A percentile compares a stretch with the other conserved stretches of the same genome.
Conservation (phyloP, 305 asterid species). For the Petunia hybrid region DNA sequence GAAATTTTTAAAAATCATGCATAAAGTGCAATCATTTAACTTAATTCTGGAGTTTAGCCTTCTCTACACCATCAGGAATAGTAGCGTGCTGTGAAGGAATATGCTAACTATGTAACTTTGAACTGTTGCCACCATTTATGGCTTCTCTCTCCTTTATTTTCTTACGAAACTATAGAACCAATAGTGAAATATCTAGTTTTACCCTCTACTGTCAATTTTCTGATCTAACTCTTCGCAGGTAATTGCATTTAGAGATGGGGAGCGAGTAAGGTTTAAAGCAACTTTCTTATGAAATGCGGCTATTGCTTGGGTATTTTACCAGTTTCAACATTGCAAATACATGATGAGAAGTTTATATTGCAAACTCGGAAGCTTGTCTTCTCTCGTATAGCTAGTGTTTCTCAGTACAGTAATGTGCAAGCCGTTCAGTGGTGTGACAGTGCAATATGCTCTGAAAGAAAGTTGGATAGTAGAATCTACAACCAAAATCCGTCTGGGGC, state of each 20-base stretch:
- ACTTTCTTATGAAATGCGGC: slow-evolving; percentile 97
- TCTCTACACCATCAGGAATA: too few species aligned
- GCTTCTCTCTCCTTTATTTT: too few species aligned
- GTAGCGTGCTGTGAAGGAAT: too few species aligned
- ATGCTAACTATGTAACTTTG: too few species aligned
- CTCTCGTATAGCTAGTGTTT: slow-evolving; percentile 12
- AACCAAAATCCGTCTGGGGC: slow-evolving; percentile 80
- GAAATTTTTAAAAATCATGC: too few species aligned
- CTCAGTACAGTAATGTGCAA: slow-evolving; percentile 47
- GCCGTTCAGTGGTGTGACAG: slow-evolving; percentile 82
- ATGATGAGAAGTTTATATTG: slow-evolving; percentile 73
- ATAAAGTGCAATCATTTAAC: too few species aligned
- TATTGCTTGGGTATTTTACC: slow-evolving; percentile 82
- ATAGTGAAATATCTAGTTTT: too few species aligned
- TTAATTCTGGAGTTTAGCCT: too few species aligned
- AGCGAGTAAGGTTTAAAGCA: slow-evolving; percentile 91
- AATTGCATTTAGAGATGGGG: slow-evolving; percentile 56
- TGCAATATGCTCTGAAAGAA: slow-evolving; percentile 74
- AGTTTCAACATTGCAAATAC: slow-evolving; percentile 61
- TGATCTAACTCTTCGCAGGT: too few species aligned
- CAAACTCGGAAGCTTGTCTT: slow-evolving; percentile 32
- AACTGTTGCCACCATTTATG: too few species aligned
- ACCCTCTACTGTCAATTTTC: too few species aligned
- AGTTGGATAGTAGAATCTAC: slow-evolving; percentile 69
- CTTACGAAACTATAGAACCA: too few species aligned